These are phyloP conservation scores for Phalaenopsis aphrodite DNA, from an alignment of 106 monocot species.

Conservation along the genomic window DNA sequence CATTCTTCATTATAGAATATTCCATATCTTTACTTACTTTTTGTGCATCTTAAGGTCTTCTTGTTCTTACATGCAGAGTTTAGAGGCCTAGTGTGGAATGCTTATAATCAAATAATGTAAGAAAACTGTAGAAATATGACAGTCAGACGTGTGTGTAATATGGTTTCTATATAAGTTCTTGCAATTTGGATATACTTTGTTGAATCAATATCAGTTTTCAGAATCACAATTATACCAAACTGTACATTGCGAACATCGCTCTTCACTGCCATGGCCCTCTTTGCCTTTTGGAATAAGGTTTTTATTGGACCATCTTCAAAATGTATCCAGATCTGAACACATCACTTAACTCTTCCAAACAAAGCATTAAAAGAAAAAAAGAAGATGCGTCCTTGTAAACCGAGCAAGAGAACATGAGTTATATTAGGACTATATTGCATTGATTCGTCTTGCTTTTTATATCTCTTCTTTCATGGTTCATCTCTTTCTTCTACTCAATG, in stretches of 20 bases:
- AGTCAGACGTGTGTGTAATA: not conserved
- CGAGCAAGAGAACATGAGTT: too few relatives aligned
- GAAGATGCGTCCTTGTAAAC: too few relatives aligned
- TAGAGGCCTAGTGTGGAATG: not conserved
- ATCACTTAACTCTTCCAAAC: too few relatives aligned
- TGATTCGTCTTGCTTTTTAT: too few relatives aligned
- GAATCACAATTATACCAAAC: not conserved
- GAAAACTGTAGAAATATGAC: not conserved
- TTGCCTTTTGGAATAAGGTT: not conserved
- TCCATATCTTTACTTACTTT: not conserved
- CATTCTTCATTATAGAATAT: not conserved
- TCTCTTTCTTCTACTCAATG: too few relatives aligned
- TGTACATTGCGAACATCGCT: not conserved
- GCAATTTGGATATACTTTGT: not conserved
- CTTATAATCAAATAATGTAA: not conserved
- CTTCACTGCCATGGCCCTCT: not conserved
- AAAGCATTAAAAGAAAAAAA: too few relatives aligned
- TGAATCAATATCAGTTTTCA: not conserved
- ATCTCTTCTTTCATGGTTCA: too few relatives aligned
- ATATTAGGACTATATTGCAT: too few relatives aligned
- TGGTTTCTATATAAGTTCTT: not conserved
- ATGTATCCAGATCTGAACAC: too few relatives aligned
- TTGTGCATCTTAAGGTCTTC: not conserved
- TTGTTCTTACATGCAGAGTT: not conserved
- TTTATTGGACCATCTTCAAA: too few relatives aligned